These are phyloP conservation scores for Trametes elegans DNA, from an alignment of 768 basidiomycete species.

Conservation along the genomic window DNA sequence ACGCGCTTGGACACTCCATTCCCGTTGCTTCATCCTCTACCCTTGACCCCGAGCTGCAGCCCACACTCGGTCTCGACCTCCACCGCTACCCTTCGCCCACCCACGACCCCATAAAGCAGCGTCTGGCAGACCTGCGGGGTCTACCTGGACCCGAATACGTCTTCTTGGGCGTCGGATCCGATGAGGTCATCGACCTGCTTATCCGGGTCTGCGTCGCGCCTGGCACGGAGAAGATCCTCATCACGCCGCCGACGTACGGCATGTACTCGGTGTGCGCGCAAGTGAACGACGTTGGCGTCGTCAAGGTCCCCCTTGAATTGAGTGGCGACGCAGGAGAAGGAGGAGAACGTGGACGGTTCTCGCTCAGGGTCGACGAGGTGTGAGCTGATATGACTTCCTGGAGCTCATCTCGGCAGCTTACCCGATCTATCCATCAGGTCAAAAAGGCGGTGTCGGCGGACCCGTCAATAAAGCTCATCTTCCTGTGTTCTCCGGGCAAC, in stretches of 20 bases:
- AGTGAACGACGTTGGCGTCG: slow-evolving; percentile 86
- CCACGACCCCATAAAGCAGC: slow-evolving; percentile 72
- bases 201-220: slow-evolving; percentile 89
- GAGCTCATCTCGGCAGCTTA: not conserved
- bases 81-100: slow-evolving; percentile 96
- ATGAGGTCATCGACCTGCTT: slow-evolving; percentile 93
- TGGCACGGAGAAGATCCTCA: slow-evolving; percentile 75
- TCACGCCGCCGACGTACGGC: slow-evolving; percentile 94
- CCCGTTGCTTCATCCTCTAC: slow-evolving; percentile 30
- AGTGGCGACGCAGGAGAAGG: slow-evolving; percentile 63
- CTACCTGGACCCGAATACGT: slow-evolving; percentile 61
- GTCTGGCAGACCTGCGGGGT: slow-evolving; percentile 70
- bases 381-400: slow-evolving; percentile 24
- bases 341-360: slow-evolving; percentile 71
- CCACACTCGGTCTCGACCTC: slow-evolving; percentile 50
- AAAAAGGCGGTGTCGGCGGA: slow-evolving; percentile 67
- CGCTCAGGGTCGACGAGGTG: slow-evolving; percentile 72
- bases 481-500: slow-evolving; percentile 97
- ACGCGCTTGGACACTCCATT: slow-evolving; percentile 87
- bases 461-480: slow-evolving; percentile 83
- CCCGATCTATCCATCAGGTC: slow-evolving; percentile 53
- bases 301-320: slow-evolving; percentile 72
- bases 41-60: slow-evolving; percentile 35
- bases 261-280: slow-evolving; percentile 97
- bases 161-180: slow-evolving; percentile 95